Evolutionary conservation across 2,329 filamentous ascomycete species (phyloP).

Genomic region (Aspergillus persii): DNA sequence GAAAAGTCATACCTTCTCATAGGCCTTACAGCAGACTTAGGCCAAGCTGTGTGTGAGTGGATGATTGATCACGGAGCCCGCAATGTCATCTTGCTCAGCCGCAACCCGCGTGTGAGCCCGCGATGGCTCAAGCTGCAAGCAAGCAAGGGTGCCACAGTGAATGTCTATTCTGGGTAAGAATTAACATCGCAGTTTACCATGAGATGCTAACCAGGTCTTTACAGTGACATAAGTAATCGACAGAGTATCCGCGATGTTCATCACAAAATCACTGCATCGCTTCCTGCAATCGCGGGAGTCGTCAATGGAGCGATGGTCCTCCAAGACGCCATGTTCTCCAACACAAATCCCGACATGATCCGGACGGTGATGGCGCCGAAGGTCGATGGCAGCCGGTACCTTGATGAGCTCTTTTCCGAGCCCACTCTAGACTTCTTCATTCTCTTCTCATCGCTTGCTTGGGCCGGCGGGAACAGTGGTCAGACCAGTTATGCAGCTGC

Average conservation of each 20-base stretch:
- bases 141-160: neutral
- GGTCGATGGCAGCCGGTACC: conserved; percentile 3
- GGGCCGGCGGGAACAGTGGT: conserved; percentile 6
- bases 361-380: conserved; percentile 6
- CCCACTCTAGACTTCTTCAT: conserved; percentile 15
- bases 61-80: conserved; percentile 1
- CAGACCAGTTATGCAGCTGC: conserved; percentile 14
- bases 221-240: conserved; percentile 6
- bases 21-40: neutral
- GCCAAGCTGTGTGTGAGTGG: conserved; percentile 12
- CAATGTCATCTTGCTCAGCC: conserved; percentile 19
- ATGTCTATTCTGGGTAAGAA: neutral
- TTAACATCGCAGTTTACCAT: neutral
- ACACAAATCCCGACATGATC: conserved; percentile 3
- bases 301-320: conserved; percentile 15
- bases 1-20: neutral
- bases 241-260: neutral
- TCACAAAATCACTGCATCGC: neutral
- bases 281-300: conserved; percentile 13
- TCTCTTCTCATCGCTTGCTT: conserved; percentile 5
- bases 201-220: neutral
- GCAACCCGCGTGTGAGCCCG: conserved; percentile 11
- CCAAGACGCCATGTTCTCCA: conserved; percentile 8
- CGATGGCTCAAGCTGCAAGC: neutral
- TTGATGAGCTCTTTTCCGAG: conserved; percentile 9